These are phyloP conservation scores for Oenanthe sinensis DNA, from an alignment of 129 eudicot genomes.

Conservation along the genomic window DNA sequence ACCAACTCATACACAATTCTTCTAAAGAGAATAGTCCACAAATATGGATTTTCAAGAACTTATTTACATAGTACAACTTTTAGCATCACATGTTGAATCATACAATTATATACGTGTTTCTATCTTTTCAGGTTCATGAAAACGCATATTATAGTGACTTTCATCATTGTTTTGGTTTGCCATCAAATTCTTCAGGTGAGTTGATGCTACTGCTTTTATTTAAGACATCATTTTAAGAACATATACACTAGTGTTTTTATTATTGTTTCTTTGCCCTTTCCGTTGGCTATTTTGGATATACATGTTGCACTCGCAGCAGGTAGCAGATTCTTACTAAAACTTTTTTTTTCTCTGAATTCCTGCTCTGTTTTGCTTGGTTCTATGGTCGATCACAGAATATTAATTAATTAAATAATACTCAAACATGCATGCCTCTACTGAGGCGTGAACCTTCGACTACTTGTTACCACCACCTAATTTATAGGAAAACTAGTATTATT, in stretches of 20 bases:
- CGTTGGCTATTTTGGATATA: background rate
- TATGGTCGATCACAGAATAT: no score
- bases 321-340: background rate
- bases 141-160: constrained; percentile 83
- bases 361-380: no score
- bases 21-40: background rate
- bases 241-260: background rate
- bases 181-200: constrained; percentile 65
- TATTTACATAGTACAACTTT: background rate
- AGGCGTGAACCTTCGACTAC: background rate
- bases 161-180: constrained; percentile 83
- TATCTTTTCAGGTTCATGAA: constrained; percentile 72
- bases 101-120: background rate
- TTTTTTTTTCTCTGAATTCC: background rate
- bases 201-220: background rate
- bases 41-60: background rate
- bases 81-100: background rate
- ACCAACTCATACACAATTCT: background rate
- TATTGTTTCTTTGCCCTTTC: background rate
- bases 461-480: background rate
- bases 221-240: background rate
- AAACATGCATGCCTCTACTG: background rate
- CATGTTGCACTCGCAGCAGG: background rate
- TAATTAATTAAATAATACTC: background rate
- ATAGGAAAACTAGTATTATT: background rate